Percentiles rank a stretch among this genome's conserved stretches.
These are phyloP conservation scores for Cyphellophora attinorum DNA, from an alignment of 2,329 filamentous ascomycete genomes.

Conservation along the genomic window DNA sequence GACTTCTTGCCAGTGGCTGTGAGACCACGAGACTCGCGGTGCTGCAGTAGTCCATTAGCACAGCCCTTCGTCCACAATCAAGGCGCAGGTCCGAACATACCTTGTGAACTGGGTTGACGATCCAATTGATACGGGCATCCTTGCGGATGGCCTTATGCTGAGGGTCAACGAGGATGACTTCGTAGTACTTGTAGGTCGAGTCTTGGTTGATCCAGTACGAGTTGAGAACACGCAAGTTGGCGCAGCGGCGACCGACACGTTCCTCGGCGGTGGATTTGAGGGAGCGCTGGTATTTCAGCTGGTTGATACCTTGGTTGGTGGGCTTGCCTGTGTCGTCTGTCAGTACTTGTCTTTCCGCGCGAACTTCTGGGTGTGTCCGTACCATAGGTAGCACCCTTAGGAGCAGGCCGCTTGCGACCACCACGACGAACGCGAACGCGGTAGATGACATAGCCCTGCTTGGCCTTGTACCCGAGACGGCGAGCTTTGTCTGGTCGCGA, in stretches of 20 bases:
- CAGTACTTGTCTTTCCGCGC: background rate
- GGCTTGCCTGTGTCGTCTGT: conserved; percentile 67
- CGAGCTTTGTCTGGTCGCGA: conserved; percentile 99
- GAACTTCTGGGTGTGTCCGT: conserved; percentile 35
- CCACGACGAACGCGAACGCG: conserved; percentile 95
- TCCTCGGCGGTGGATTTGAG: conserved; percentile 97
- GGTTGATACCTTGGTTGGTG: conserved; percentile 99
- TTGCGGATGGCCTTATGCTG: conserved; percentile 99
- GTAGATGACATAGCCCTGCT: conserved; percentile 99
- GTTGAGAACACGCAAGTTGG: conserved; percentile 98
- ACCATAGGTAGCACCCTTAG: conserved; percentile 99
- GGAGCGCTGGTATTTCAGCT: conserved; percentile 99
- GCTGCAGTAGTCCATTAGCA: conserved; percentile 39
- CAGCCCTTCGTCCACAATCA: conserved; percentile 17
- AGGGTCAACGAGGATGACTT: conserved; percentile 99
- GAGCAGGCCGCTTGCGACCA: conserved; percentile 92
- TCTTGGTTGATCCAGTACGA: conserved; percentile 99
- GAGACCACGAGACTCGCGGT: conserved; percentile 95
- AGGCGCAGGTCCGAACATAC: conserved; percentile 22
- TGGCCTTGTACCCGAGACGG: conserved; percentile 99
- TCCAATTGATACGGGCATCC: conserved; percentile 99
- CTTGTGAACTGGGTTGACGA: conserved; percentile 99
- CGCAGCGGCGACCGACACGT: conserved; percentile 98
- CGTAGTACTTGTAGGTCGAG: conserved; percentile 99
- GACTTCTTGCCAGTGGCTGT: conserved; percentile 99